Evolutionary conservation across 352 stramenopile genomes (phyloP), one percentile per base, ranked within the genome.

Genomic region (Blastocystis hominis): DNA sequence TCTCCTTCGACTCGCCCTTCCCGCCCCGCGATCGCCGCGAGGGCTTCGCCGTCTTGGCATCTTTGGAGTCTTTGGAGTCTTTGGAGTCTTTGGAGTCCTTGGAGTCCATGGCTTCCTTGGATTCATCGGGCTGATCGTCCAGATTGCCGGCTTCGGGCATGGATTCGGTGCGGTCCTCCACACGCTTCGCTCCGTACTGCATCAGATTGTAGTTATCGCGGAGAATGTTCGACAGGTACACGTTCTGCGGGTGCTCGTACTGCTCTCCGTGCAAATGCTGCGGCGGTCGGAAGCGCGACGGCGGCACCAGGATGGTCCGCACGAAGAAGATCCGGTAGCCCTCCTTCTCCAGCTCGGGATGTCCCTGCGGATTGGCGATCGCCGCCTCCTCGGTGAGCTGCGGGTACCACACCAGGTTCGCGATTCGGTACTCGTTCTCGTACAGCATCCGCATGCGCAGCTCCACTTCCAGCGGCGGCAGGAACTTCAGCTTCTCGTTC

Each of bases 221-320:
- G 46, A 99, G 91, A 88, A 98, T 96, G 89, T 97, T 97, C 61
- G 91, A 93, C 44, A 98, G 89, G 77, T 96, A 95, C 72, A 93
- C 90, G 89, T 98, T 99, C 89, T 98, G 96, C 9, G 95, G 93
- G 89, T 99, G 97, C 90, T 99, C 97, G 63, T 98, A 97, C 75
- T 94, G 92, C 90, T 96, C 94, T 89, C 95, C 96, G 30, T 92
- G 95, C 89, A 98, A 92, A 55, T 96, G 93, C 81, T 98, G 96
- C 0, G 97, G 95, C 24, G 97, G 97, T n/a, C 97, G 94, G 90
- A 99, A 99, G 42, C 96, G 93, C 44, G 94, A 97, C 2, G 97
- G 96, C 54, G 97, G 94, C 75, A 99, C 96, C 0, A 94, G 92
- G 66, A 99, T 92, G n/a, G 94, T 93, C 54, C 95, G 95, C 55